Percentiles rank a stretch among this genome's conserved stretches.
phyloP scores from a whole-genome alignment of 2,329 filamentous ascomycete species.

The Xylariaceae sp. region DNA sequence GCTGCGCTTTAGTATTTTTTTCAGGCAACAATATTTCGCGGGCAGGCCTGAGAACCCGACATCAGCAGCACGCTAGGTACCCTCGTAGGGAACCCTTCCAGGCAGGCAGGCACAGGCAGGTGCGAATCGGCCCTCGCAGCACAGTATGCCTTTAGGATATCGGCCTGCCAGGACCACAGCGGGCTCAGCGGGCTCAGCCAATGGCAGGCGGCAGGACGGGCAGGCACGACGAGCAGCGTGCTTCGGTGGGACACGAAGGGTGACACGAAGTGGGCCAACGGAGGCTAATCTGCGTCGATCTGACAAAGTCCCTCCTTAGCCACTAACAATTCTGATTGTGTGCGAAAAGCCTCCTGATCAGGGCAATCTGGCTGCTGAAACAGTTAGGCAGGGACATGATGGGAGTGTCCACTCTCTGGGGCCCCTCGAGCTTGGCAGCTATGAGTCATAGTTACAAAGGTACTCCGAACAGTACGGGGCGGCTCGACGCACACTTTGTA shows the following conservation, averaged over 20 bases:
- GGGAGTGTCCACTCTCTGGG: not conserved
- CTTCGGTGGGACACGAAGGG: not conserved
- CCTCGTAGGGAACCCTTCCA: not conserved
- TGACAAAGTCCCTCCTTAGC: constrained; percentile 24
- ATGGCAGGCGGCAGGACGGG: not conserved
- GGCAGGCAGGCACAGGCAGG: not conserved
- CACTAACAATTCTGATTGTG: constrained; percentile 25
- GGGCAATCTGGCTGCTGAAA: constrained; percentile 21
- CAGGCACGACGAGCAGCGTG: not conserved
- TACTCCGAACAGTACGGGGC: not conserved
- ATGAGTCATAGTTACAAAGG: constrained; percentile 27
- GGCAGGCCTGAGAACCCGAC: not conserved
- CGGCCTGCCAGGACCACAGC: constrained; percentile 9
- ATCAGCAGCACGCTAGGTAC: not conserved
- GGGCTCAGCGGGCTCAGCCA: not conserved
- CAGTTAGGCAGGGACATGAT: constrained; percentile 25
- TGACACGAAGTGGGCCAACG: constrained; percentile 3
- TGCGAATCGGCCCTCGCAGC: no score
- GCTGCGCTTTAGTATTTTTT: constrained; percentile 30
- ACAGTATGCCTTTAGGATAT: no score
- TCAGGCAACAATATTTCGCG: constrained; percentile 27
- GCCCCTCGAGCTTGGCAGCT: constrained; percentile 20
- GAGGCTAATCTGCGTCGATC: constrained; percentile 11
- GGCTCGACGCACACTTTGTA: not conserved
- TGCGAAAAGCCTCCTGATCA: constrained; percentile 5